Percentiles rank a stretch among this genome's conserved stretches.
Conservation (phyloP, 2,329 filamentous ascomycete species). For the Xylaria sp. region DNA sequence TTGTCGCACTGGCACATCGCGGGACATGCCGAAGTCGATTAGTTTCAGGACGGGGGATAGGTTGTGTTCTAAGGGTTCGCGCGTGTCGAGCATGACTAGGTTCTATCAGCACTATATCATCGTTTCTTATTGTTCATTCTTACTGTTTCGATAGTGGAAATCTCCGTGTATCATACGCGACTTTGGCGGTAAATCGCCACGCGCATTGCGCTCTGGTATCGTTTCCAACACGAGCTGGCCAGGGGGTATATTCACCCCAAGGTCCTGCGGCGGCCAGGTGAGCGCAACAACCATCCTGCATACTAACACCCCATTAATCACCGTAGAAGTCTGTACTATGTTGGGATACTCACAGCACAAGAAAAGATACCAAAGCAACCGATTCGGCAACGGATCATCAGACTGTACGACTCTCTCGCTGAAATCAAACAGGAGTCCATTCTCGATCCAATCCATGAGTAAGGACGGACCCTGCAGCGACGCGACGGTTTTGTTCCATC, state of each 20-base stretch:
- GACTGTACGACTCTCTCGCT: slow-evolving; percentile 11
- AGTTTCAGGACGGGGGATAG: slow-evolving; percentile 19
- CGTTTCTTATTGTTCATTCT: too few relatives aligned
- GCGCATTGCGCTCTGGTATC: slow-evolving; percentile 5
- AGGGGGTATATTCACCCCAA: background rate
- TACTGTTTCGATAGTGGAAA: slow-evolving; percentile 21
- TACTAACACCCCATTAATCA: slow-evolving; percentile 11
- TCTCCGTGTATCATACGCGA: slow-evolving; percentile 20
- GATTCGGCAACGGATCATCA: slow-evolving; percentile 20
- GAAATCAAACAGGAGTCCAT: slow-evolving; percentile 18
- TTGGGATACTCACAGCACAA: slow-evolving; percentile 17
- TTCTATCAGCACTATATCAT: background rate
- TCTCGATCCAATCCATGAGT: slow-evolving; percentile 23
- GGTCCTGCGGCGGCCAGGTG: slow-evolving; percentile 18
- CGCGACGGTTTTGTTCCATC: background rate
- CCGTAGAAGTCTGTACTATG: background rate
- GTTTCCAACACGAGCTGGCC: slow-evolving; percentile 6
- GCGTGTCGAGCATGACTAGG: slow-evolving; percentile 23
- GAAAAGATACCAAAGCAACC: slow-evolving; percentile 25
- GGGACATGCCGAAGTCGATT: slow-evolving; percentile 22
- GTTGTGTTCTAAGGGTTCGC: slow-evolving; percentile 16
- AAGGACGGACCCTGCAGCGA: slow-evolving; percentile 10
- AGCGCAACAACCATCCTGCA: slow-evolving; percentile 22
- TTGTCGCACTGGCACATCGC: slow-evolving; percentile 1
- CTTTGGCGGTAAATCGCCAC: slow-evolving; percentile 11